Base-by-base conservation (phyloP, 805 yeast genomes). In the Candida argentea region DNA sequence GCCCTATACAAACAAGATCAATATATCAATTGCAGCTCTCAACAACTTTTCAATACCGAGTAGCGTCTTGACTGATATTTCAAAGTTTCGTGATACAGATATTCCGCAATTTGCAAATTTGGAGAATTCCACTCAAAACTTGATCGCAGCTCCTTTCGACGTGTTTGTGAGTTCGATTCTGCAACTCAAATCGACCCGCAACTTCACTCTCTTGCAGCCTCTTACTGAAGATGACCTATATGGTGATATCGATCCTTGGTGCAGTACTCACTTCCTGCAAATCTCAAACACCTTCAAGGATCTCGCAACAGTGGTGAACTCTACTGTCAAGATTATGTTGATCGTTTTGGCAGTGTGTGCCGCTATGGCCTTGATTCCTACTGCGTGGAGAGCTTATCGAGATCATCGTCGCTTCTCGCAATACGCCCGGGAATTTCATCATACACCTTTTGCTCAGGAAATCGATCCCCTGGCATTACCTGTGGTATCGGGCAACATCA, bases 101-200 rank as follows among this genome's bases (percentile, higher is more conserved):
- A 54, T 80, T 1, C 94, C 93, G 0, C 68, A 72, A 35, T 84
- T 84, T 47, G 70, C 67, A 3, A 63, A 66, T 5, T 76, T 84
- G 3, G 67, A 74, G 43, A 70, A 74, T 33, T 64, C 66, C 13
- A 74, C 91, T 0, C 63, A 71, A 24, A 31, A 45, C 0, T 39
- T 75, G 22, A 64, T 89, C 6, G 52, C 66, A 3, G 43, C 39
- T 2, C 95, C 95, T 0, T 82, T 85, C 42, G 61, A 63, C 1
- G 33, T 44, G 8, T 48, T 80, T 2, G 57, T 65, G 23, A 36
- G 45, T 2, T 55, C 62, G 27, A 44, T 79, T 5, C 37, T 47
- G 16, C 31, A 39, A 1, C 48, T 58, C 1, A 49, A 60, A 31
- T 33, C 29, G 18, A 21, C 16, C 23, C 37, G 36, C 20, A 24